phyloP scores from a whole-genome alignment of 2,329 filamentous ascomycete genomes.

The Scleromitrula shiraiana region DNA sequence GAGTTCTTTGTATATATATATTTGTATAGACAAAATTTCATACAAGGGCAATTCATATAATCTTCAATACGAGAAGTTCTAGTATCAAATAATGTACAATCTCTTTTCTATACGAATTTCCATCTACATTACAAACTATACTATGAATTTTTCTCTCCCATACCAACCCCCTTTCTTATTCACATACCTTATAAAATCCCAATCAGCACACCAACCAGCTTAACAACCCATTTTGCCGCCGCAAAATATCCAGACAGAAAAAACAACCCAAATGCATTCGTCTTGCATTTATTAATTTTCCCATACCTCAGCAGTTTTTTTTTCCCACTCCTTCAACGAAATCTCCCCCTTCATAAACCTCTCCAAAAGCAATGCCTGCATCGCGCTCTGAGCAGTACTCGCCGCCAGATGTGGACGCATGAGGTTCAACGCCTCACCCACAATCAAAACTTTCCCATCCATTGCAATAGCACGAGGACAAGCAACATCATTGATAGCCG shows the following conservation, averaged over 20 bases:
- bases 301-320: slow-evolving; percentile 13
- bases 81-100: too few species aligned
- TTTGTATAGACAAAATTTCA: too few species aligned
- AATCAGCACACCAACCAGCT: neutral
- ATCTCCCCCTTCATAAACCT: slow-evolving; percentile 13
- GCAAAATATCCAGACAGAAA: neutral
- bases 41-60: too few species aligned
- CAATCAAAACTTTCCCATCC: slow-evolving; percentile 33
- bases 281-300: neutral
- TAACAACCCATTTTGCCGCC: neutral
- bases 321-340: slow-evolving; percentile 2
- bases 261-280: slow-evolving; percentile 5
- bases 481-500: slow-evolving; percentile 34
- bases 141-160: too few species aligned
- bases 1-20: too few species aligned
- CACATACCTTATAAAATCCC: neutral
- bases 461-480: slow-evolving; percentile 30
- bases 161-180: too few species aligned
- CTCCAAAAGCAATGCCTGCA: slow-evolving; percentile 20
- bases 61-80: too few species aligned
- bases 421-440: slow-evolving; percentile 35
- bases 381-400: slow-evolving; percentile 35
- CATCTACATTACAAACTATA: too few species aligned
- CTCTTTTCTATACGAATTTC: too few species aligned
- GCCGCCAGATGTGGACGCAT: slow-evolving; percentile 39